A percentile compares a stretch with the other conserved stretches of the same genome.
phyloP scores from a whole-genome alignment of 2,329 filamentous ascomycete species.

The Lachnellula subtilissima region DNA sequence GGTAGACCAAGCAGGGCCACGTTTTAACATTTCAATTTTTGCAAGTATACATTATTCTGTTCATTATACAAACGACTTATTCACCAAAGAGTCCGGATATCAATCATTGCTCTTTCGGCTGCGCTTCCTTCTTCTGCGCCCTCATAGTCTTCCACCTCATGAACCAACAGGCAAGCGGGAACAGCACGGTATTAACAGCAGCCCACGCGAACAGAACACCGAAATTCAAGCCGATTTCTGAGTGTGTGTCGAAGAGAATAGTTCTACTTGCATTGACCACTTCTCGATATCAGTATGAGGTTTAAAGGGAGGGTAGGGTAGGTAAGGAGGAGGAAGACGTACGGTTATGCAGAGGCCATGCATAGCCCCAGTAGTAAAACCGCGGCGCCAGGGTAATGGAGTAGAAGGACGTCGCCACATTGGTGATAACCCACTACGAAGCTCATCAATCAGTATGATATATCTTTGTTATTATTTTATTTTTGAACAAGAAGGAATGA shows the following conservation, averaged over 20 bases:
- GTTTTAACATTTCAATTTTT: too few species aligned
- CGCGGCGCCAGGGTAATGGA: constrained; percentile 50
- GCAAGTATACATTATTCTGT: too few species aligned
- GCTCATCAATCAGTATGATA: too few species aligned
- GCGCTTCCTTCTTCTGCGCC: constrained; percentile 9
- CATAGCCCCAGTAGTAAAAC: constrained; percentile 60
- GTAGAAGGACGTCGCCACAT: constrained; percentile 58
- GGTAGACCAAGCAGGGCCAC: too few species aligned
- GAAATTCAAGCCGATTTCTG: constrained; percentile 55
- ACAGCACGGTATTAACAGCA: constrained; percentile 47
- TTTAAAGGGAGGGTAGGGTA: not conserved
- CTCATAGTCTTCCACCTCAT: constrained; percentile 39
- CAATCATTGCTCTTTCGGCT: not conserved
- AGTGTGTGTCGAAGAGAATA: constrained; percentile 57
- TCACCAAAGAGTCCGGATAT: not conserved
- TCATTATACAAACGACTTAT: too few species aligned
- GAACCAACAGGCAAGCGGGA: constrained; percentile 44
- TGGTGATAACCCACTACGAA: constrained; percentile 56
- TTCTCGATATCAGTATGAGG: not conserved
- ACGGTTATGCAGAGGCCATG: constrained; percentile 58
- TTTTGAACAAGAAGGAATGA: not conserved
- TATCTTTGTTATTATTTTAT: too few species aligned
- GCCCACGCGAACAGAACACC: constrained; percentile 56
- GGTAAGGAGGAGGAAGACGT: constrained; percentile 18
- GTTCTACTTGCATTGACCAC: constrained; percentile 55